These are phyloP conservation scores for Primulina huaijiensis DNA, from an alignment of 257 asterid genomes.

Conservation along the genomic window DNA sequence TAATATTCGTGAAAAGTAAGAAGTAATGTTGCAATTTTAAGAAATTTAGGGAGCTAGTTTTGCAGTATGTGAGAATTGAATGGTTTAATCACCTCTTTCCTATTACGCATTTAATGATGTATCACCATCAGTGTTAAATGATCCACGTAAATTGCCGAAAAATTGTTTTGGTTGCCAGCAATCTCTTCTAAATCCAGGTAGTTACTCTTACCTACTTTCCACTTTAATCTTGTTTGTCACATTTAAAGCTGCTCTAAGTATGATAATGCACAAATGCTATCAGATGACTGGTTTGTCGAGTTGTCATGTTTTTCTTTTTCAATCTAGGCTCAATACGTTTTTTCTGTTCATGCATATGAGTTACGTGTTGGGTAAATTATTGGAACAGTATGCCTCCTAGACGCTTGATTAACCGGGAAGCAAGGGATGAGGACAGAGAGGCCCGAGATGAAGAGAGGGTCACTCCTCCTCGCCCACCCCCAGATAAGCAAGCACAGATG, in stretches of 20 bases:
- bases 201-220: conserved; percentile 14
- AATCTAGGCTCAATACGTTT: neutral
- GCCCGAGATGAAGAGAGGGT: too few species aligned
- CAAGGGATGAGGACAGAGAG: too few species aligned
- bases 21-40: too few species aligned
- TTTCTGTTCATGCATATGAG: too few species aligned
- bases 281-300: neutral
- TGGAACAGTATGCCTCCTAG: too few species aligned
- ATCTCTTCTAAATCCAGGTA: conserved; percentile 76
- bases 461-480: too few species aligned
- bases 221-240: neutral
- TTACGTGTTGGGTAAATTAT: too few species aligned
- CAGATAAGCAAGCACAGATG: too few species aligned
- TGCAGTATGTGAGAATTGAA: too few species aligned
- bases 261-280: neutral
- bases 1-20: too few species aligned
- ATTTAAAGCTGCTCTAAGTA: neutral
- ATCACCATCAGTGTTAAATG: conserved; percentile 42
- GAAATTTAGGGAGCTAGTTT: too few species aligned
- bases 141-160: conserved; percentile 42
- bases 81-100: conserved; percentile 96
- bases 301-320: neutral
- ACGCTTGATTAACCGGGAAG: too few species aligned
- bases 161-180: conserved; percentile 85
- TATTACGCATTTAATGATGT: conserved; percentile 82